Percentiles rank a stretch among this genome's conserved stretches.
Evolutionary conservation across 345 rosid species (phyloP).

Genomic region (Cardamine resedifolia): DNA sequence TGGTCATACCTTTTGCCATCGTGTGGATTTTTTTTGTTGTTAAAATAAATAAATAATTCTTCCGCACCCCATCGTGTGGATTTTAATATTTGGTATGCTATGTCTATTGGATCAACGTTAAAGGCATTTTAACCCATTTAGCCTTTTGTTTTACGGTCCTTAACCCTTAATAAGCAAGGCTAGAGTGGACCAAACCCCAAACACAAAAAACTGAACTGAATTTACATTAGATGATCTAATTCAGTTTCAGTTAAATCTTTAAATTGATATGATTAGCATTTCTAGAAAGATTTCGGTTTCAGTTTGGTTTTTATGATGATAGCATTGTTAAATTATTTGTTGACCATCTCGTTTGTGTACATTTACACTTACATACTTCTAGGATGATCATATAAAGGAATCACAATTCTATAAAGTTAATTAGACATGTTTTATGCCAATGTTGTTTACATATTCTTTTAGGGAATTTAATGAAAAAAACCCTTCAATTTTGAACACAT

Average conservation of each 20-base stretch:
- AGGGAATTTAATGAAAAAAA: too few species aligned
- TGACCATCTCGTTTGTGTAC: background rate
- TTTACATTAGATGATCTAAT: background rate
- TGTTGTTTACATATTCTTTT: background rate
- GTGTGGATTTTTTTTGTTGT: too few species aligned
- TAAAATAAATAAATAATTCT: too few species aligned
- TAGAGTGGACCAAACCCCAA: background rate
- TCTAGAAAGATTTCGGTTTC: background rate
- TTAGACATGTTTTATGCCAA: background rate
- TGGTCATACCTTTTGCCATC: constrained; percentile 1
- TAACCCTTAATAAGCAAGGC: background rate
- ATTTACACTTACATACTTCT: background rate
- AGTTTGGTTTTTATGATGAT: background rate
- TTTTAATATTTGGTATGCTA: constrained; percentile 2
- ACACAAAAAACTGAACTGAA: background rate
- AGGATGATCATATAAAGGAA: background rate
- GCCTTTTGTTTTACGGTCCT: background rate
- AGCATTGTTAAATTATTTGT: background rate
- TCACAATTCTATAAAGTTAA: background rate
- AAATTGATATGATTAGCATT: background rate
- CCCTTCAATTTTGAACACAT: too few species aligned
- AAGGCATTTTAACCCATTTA: background rate
- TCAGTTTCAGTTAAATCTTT: background rate
- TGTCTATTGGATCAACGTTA: too few species aligned
- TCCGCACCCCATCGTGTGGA: constrained; percentile 5